Conservation (phyloP, 352 stramenopile genomes). For the Globisporangium irregulare region DNA sequence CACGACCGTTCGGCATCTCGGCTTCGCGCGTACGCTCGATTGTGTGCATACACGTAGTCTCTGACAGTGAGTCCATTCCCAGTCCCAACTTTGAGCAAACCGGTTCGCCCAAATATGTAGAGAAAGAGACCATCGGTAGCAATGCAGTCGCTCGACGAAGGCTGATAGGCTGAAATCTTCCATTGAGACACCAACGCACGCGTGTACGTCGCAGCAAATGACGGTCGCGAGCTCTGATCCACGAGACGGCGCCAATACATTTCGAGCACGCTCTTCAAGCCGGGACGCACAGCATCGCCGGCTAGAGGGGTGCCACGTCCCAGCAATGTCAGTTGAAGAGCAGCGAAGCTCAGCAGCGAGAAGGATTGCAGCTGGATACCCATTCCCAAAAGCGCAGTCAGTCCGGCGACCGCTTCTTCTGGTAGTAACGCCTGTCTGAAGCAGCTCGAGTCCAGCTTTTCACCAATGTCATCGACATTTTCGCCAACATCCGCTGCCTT, state of each 20-base stretch:
- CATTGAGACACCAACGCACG: slow-evolving; percentile 58
- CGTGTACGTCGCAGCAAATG: slow-evolving; percentile 50
- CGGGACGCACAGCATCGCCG: slow-evolving; percentile 10
- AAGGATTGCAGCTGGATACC: slow-evolving; percentile 67
- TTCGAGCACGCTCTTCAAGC: slow-evolving; percentile 29
- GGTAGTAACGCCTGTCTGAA: slow-evolving; percentile 13
- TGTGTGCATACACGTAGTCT: slow-evolving; percentile 71
- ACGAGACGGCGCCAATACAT: slow-evolving; percentile 28
- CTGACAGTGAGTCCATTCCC: slow-evolving; percentile 57
- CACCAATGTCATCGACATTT: slow-evolving; percentile 9
- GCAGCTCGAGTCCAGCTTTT: background rate
- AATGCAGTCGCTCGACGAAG: slow-evolving; percentile 66
- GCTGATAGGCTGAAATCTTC: slow-evolving; percentile 62
- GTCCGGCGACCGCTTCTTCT: slow-evolving; percentile 26
- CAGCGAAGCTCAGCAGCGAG: slow-evolving; percentile 41
- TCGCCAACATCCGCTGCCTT: slow-evolving; percentile 22
- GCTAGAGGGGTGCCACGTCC: slow-evolving; percentile 22
- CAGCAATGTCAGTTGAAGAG: slow-evolving; percentile 30
- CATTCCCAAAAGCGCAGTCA: slow-evolving; percentile 45
- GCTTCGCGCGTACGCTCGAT: slow-evolving; percentile 50
- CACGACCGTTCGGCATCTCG: slow-evolving; percentile 72
- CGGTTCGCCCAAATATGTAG: slow-evolving; percentile 62
- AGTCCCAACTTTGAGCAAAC: slow-evolving; percentile 71
- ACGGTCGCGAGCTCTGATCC: slow-evolving; percentile 20
- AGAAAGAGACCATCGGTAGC: slow-evolving; percentile 65